phyloP scores from a whole-genome alignment of 805 yeast species.

The Metschnikowia continentalis region DNA sequence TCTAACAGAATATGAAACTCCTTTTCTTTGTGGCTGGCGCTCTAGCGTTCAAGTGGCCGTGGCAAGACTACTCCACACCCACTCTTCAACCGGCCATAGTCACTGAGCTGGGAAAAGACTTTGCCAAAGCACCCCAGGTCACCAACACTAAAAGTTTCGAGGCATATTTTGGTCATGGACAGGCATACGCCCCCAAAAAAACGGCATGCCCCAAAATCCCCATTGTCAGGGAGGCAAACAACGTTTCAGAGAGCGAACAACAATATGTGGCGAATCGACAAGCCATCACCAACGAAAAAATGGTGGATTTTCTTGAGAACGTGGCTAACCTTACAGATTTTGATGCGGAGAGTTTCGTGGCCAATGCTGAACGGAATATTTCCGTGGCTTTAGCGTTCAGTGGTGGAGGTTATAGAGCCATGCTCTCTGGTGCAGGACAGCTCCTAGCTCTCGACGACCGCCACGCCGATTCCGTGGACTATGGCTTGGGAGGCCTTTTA shows the following conservation, averaged over 20 bases:
- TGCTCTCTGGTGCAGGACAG: slow-evolving; percentile 24
- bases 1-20: neutral
- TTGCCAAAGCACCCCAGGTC: neutral
- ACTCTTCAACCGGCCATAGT: slow-evolving; percentile 7
- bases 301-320: slow-evolving; percentile 24
- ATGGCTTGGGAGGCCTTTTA: slow-evolving; percentile 16
- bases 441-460: slow-evolving; percentile 14
- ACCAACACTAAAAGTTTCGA: slow-evolving; percentile 2
- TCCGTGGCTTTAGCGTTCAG: slow-evolving; percentile 31
- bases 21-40: neutral
- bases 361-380: slow-evolving; percentile 22
- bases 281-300: slow-evolving; percentile 26
- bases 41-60: slow-evolving; percentile 20
- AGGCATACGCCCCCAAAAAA: slow-evolving; percentile 28
- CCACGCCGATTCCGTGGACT: neutral
- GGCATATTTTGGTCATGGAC: slow-evolving; percentile 10
- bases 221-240: slow-evolving; percentile 27
- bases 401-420: slow-evolving; percentile 37
- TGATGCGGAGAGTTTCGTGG: slow-evolving; percentile 28
- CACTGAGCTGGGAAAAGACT: neutral
- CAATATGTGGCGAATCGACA: slow-evolving; percentile 26
- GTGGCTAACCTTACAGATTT: slow-evolving; percentile 31
- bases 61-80: slow-evolving; percentile 15
- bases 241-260: slow-evolving; percentile 22
- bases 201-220: slow-evolving; percentile 28